Conservation (phyloP, 805 yeast genomes). For the Barnettozyma botsteinii region DNA sequence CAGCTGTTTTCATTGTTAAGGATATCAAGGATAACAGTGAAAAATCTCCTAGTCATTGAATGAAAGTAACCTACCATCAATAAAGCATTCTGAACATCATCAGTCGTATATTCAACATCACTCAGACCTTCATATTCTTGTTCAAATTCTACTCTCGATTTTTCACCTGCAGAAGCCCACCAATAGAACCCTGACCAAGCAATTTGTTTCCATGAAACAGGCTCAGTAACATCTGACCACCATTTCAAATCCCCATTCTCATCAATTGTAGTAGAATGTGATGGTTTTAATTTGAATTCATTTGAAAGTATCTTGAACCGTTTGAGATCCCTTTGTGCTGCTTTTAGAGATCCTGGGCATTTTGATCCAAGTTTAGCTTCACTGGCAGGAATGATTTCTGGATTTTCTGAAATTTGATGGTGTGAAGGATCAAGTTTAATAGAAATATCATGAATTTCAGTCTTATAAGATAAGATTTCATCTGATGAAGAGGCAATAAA, state of each 20-base stretch:
- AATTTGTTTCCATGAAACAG: slow-evolving; percentile 50
- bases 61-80: slow-evolving; percentile 48
- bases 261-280: slow-evolving; percentile 4
- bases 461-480: slow-evolving; percentile 52
- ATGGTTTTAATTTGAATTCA: slow-evolving; percentile 14
- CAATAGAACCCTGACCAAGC: slow-evolving; percentile 69
- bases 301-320: slow-evolving; percentile 28
- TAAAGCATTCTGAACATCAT: slow-evolving; percentile 24
- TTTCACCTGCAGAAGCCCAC: slow-evolving; percentile 87
- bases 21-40: slow-evolving; percentile 34
- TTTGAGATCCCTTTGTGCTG: slow-evolving; percentile 35
- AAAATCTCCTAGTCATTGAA: slow-evolving; percentile 38
- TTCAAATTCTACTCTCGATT: slow-evolving; percentile 35
- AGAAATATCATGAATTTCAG: slow-evolving; percentile 43
- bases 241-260: slow-evolving; percentile 26
- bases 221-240: slow-evolving; percentile 43
- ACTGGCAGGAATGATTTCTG: slow-evolving; percentile 13
- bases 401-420: slow-evolving; percentile 3
- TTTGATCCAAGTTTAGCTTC: not conserved
- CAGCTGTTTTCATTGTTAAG: slow-evolving; percentile 27
- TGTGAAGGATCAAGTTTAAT: slow-evolving; percentile 20
- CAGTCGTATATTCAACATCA: slow-evolving; percentile 12
- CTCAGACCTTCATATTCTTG: slow-evolving; percentile 33
- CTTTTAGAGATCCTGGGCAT: slow-evolving; percentile 9
- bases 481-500: slow-evolving; percentile 64